Conservation (phyloP, 257 asterid species). For the Apocynum venetum region DNA sequence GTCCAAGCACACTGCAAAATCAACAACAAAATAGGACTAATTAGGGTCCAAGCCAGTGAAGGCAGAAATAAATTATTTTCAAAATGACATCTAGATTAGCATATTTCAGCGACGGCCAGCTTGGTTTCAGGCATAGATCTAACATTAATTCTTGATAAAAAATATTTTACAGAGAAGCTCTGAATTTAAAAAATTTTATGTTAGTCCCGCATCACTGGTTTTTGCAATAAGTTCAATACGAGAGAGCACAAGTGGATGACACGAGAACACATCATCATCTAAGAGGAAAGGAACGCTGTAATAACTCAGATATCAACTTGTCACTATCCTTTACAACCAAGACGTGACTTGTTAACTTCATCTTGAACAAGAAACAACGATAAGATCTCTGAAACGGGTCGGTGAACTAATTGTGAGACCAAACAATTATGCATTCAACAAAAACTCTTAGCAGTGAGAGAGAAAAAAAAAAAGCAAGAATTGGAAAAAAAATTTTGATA, state of each 20-base stretch:
- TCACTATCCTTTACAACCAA: not conserved
- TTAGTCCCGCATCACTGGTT: not conserved
- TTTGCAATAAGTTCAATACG: not conserved
- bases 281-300: not conserved
- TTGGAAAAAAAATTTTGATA: not conserved
- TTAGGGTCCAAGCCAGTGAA: not conserved
- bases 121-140: not conserved
- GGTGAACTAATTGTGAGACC: not conserved
- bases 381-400: not conserved
- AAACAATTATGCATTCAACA: slow-evolving; percentile 3
- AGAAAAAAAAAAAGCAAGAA: not conserved
- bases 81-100: not conserved
- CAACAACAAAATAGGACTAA: not conserved
- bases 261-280: not conserved
- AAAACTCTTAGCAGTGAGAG: not conserved
- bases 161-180: not conserved
- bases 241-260: slow-evolving; percentile 4
- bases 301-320: not conserved
- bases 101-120: not conserved
- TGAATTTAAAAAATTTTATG: not conserved
- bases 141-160: not conserved
- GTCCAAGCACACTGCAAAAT: slow-evolving; percentile 76
- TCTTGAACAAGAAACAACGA: not conserved
- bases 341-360: not conserved
- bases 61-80: not conserved